Evolutionary conservation across 75 land plant species (phyloP), one percentile per base, ranked within the genome.

Genomic region (Gnetum montanum): DNA sequence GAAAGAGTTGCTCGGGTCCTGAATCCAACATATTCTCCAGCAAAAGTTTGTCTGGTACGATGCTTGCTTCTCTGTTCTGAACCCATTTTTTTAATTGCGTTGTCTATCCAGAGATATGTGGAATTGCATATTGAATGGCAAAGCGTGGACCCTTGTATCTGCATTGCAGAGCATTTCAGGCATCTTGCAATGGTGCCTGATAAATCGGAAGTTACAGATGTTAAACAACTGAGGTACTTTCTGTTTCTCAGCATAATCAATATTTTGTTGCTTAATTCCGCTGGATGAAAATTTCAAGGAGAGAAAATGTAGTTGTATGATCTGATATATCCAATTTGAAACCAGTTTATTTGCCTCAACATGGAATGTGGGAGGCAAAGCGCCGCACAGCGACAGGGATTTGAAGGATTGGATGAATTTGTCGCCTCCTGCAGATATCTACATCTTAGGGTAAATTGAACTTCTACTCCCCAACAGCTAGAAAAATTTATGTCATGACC

Each of bases 331-430:
- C 48, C 24, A 8, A 12, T 27, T 52, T 8, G 29, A 18, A 7
- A 12, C 19, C 46, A 71, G 74, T 58, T 11, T 71, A 22, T 59
- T 59, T 53, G 70, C 47, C 20, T 69, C 47, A 24, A 73, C 76
- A 30, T 73, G 76, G 76, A 73, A 73, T 49, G 76, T 73, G 1
- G 76, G 47, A 15, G 76, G 76, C 8, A 47, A 49, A 38, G 41
- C 41, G n/a, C 73, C 72, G 24, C 52, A 25, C 34, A 47, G 10
- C 18, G 31, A 52, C 59, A 28, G 65, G 57, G 37, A 66, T 20
- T 49, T 71, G 38, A 64, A 71, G 28, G 56, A 49, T 20, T 71
- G 74, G 69, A 45, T 71, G n/a, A 43, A 53, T 45, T 7, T 53
- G 12, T 49, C 69, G 13, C 4, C 57, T 37, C 62, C 60, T 20